Conservation (phyloP, 768 basidiomycete species). For the Boletus insuetus region DNA sequence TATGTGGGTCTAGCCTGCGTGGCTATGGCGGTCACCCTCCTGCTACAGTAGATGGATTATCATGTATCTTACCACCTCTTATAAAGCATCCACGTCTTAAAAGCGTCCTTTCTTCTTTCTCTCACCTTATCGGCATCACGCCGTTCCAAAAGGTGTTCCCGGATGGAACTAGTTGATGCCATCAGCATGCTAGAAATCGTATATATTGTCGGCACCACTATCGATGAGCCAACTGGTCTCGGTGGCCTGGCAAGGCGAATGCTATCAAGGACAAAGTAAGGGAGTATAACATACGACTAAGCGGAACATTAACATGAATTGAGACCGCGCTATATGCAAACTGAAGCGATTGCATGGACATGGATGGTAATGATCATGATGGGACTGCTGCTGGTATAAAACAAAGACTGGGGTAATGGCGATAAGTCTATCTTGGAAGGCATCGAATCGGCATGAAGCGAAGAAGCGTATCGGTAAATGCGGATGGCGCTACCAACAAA, state of each 20-base stretch:
- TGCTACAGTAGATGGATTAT: slow-evolving; percentile 37
- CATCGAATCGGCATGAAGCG: background rate
- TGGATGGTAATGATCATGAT: background rate
- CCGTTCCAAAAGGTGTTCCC: too few relatives aligned
- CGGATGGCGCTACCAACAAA: background rate
- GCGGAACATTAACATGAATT: background rate
- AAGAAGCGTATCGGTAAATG: background rate
- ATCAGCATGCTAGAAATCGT: too few relatives aligned
- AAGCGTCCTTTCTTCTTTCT: too few relatives aligned
- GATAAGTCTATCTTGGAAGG: background rate
- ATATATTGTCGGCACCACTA: too few relatives aligned
- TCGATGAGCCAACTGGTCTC: too few relatives aligned
- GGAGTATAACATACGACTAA: background rate
- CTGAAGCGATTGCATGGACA: background rate
- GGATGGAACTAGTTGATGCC: too few relatives aligned
- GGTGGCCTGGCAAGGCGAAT: too few relatives aligned
- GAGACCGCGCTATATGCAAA: background rate
- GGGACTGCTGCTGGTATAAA: background rate
- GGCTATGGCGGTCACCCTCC: slow-evolving; percentile 82
- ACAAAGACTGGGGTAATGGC: background rate
- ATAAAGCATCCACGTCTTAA: background rate
- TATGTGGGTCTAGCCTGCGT: slow-evolving; percentile 94
- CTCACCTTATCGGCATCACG: background rate
- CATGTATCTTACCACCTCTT: background rate
- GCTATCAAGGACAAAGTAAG: background rate